phyloP scores from a whole-genome alignment of 306 rosid genomes.

The Cucurbita pepo region DNA sequence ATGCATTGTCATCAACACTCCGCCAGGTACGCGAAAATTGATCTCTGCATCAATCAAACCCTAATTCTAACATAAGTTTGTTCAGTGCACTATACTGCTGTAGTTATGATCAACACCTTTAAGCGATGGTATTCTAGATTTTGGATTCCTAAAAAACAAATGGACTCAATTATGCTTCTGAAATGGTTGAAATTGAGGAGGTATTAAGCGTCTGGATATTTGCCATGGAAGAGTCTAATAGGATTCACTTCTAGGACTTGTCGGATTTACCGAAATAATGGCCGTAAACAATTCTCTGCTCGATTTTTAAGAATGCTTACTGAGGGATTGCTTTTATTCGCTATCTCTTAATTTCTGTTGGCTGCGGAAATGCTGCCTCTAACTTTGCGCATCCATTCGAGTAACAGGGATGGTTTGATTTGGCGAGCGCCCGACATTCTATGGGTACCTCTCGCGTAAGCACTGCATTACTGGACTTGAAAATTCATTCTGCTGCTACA shows the following conservation, averaged over 20 bases:
- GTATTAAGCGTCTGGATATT: neutral
- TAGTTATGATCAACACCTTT: neutral
- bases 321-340: neutral
- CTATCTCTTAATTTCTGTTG: neutral
- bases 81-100: neutral
- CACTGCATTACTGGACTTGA: constrained; percentile 55
- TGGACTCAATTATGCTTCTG: neutral
- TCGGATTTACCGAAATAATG: neutral
- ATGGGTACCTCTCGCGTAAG: constrained; percentile 77
- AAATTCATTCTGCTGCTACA: constrained; percentile 53
- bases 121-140: neutral
- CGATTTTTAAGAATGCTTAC: neutral
- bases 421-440: constrained; percentile 77
- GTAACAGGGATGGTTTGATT: constrained; percentile 75
- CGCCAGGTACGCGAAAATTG: constrained; percentile 32
- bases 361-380: neutral
- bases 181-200: neutral
- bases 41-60: neutral
- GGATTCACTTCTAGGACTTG: neutral
- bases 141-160: neutral
- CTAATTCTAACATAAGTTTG: neutral
- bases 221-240: neutral
- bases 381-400: neutral
- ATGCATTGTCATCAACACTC: constrained; percentile 49
- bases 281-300: neutral